phyloP scores from a whole-genome alignment of 2,329 filamentous ascomycete genomes.

The Phaeophleospora eucalypticola region DNA sequence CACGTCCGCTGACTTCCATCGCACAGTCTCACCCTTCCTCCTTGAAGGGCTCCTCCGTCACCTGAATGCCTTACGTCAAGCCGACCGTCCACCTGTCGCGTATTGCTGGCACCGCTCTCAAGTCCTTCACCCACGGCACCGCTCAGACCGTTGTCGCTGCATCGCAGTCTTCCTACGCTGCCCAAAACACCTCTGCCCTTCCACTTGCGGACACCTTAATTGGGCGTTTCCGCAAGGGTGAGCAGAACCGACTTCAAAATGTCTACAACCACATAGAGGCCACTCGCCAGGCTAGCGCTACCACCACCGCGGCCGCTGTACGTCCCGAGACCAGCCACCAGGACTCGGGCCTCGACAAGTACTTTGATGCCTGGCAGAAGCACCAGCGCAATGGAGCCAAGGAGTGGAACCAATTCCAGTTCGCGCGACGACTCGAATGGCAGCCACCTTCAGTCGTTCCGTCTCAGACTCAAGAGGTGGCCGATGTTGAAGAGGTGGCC shows the following conservation, averaged over 20 bases:
- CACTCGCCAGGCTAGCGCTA: conserved; percentile 34
- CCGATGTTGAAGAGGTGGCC: conserved; percentile 36
- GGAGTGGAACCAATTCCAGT: conserved; percentile 90
- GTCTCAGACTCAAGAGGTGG: conserved; percentile 35
- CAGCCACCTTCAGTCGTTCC: conserved; percentile 51
- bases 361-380: conserved; percentile 85
- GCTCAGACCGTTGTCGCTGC: conserved; percentile 96
- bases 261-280: conserved; percentile 27
- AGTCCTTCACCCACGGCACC: conserved; percentile 96
- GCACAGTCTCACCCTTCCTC: conserved; percentile 45
- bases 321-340: conserved; percentile 29
- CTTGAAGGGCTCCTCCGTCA: conserved; percentile 56
- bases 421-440: conserved; percentile 85
- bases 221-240: conserved; percentile 44
- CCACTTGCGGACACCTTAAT: conserved; percentile 49
- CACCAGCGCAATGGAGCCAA: conserved; percentile 67
- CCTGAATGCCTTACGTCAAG: conserved; percentile 81
- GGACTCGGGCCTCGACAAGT: conserved; percentile 70
- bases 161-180: conserved; percentile 76
- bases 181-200: conserved; percentile 56
- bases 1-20: conserved; percentile 20
- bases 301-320: conserved; percentile 33
- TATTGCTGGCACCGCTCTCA: conserved; percentile 62
- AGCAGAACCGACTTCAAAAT: conserved; percentile 30
- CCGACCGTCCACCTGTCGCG: conserved; percentile 82